A percentile compares a stretch with the other conserved stretches of the same genome.
Conservation (phyloP, 257 asterid species). For the Ehretia macrophylla region DNA sequence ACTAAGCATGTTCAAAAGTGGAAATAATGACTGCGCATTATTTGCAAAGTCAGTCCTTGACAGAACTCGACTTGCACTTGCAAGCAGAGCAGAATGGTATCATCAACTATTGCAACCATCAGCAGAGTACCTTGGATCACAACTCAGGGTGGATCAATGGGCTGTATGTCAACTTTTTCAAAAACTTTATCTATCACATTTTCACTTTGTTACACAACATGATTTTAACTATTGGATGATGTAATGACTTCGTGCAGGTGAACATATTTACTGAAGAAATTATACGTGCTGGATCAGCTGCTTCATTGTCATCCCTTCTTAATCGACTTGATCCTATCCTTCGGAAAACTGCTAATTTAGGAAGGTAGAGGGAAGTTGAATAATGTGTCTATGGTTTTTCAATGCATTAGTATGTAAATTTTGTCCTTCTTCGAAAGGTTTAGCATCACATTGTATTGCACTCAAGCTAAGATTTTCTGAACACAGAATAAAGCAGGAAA, state of each 20-base stretch:
- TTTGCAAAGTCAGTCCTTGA: conserved; percentile 95
- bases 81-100: conserved; percentile 85
- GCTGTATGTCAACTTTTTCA: conserved; percentile 54
- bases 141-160: conserved; percentile 79
- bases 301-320: conserved; percentile 88
- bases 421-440: not conserved
- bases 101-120: conserved; percentile 91
- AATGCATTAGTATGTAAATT: conserved; percentile 4
- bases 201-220: not conserved
- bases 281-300: conserved; percentile 96
- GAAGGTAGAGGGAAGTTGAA: conserved; percentile 54
- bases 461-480: not conserved
- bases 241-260: conserved; percentile 47
- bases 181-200: conserved; percentile 12
- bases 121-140: conserved; percentile 91
- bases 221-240: conserved; percentile 16
- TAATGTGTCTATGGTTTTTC: not conserved
- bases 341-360: conserved; percentile 83
- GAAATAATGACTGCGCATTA: conserved; percentile 73
- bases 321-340: conserved; percentile 96
- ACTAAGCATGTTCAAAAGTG: conserved; percentile 52
- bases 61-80: conserved; percentile 86
- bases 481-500: not conserved
- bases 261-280: conserved; percentile 95
- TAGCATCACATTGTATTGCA: not conserved